phyloP scores from a whole-genome alignment of 1,284 basidiomycete genomes.

The Apiotrichum laibachii region DNA sequence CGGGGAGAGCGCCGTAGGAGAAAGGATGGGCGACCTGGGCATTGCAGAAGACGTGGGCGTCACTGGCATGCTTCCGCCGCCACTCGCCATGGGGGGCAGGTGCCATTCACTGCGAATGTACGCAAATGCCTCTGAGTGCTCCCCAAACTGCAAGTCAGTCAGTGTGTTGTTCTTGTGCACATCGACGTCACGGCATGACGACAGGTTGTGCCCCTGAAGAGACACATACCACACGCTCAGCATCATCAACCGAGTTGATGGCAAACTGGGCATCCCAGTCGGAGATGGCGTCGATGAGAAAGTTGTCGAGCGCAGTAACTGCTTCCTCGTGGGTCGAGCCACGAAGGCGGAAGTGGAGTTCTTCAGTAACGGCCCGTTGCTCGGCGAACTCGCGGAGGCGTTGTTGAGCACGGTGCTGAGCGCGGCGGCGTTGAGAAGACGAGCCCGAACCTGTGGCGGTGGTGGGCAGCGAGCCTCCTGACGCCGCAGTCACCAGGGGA shows the following conservation, averaged over 20 bases:
- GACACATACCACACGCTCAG: neutral
- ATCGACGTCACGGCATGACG: neutral
- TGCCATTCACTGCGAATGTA: constrained; percentile 6
- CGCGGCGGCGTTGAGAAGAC: neutral
- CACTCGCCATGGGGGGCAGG: neutral
- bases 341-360: neutral
- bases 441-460: neutral
- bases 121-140: constrained; percentile 1
- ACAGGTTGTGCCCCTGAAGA: neutral
- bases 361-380: neutral
- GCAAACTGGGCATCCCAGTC: constrained; percentile 4
- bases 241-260: neutral
- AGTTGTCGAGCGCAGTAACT: constrained; percentile 2
- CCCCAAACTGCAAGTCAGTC: constrained; percentile 1
- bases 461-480: neutral
- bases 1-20: neutral
- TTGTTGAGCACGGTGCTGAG: neutral
- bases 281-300: constrained; percentile 1
- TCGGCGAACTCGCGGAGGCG: neutral
- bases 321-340: neutral
- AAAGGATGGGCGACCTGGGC: neutral
- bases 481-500: neutral
- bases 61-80: neutral
- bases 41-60: constrained; percentile 1
- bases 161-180: neutral